Evolutionary conservation across 2,329 filamentous ascomycete genomes (phyloP).

Genomic region (Clarireedia homoeocarpa): DNA sequence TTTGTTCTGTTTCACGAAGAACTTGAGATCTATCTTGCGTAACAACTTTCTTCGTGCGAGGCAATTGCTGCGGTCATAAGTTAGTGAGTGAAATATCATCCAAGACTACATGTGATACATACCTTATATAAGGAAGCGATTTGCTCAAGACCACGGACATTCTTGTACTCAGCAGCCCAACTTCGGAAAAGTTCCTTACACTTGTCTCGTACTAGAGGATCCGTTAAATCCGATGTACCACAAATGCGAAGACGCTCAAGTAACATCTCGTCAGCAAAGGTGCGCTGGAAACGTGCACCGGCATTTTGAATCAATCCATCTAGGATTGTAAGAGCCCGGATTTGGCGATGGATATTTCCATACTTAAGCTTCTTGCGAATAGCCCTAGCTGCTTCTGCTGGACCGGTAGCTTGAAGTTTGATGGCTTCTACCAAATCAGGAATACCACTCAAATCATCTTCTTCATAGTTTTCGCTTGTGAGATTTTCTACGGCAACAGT

Average conservation of each 20-base stretch:
- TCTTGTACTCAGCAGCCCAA: conserved; percentile 79
- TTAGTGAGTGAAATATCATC: conserved; percentile 7
- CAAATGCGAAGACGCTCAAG: conserved; percentile 86
- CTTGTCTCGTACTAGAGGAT: conserved; percentile 79
- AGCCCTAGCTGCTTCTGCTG: conserved; percentile 81
- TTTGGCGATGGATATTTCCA: conserved; percentile 85
- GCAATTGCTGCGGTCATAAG: conserved; percentile 43
- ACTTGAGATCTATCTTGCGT: conserved; percentile 77
- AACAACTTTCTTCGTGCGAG: conserved; percentile 60
- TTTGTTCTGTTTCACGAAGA: conserved; percentile 66
- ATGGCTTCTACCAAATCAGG: conserved; percentile 93
- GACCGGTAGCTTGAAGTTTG: conserved; percentile 77
- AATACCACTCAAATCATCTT: conserved; percentile 86
- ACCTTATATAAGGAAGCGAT: conserved; percentile 72
- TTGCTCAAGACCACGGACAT: conserved; percentile 68
- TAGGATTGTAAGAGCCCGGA: conserved; percentile 79
- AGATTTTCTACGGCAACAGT: conserved; percentile 88
- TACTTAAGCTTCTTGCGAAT: conserved; percentile 99
- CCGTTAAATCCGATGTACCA: conserved; percentile 76
- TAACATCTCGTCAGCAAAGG: conserved; percentile 83
- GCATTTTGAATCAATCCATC: conserved; percentile 95
- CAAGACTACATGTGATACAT: conserved; percentile 2
- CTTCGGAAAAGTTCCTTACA: conserved; percentile 78
- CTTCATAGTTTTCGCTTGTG: conserved; percentile 81
- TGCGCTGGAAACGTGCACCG: conserved; percentile 75